Evolutionary conservation across 2,329 filamentous ascomycete species (phyloP), one percentile per base, ranked within the genome.

Genomic region (Juglanconis juglandina): DNA sequence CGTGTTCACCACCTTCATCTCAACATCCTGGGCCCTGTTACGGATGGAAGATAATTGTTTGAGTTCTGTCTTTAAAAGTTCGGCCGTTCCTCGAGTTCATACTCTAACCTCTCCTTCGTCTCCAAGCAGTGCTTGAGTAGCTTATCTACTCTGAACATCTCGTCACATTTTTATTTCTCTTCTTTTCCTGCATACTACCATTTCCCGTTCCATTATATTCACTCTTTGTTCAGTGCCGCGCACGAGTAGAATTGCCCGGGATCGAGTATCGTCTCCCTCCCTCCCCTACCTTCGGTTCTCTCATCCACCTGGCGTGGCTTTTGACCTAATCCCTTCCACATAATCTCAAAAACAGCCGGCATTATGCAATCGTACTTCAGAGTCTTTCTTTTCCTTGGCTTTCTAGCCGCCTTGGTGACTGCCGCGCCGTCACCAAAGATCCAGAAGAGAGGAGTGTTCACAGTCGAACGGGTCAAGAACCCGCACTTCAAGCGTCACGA

Each of bases 381-480:
- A 55, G 33, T 68, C 3, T 53, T 73, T 59, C 64, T 80, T 65
- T 67, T 83, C 61, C 68, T 82, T 64, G 75, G 79, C 70, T 71
- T 85, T 61, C 69, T 84, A 65, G 75, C 79, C 58, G 67, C 79
- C 47, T 67, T 80, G 49, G 76, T 75, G 59, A 70, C 82, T 46
- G 79, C 82, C 34, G 77, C 76, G 35, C 78, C 79, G 4, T 55
- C 58, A 14, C 51, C 60, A 64, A 70, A 65, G 70, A 67, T 82
- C 8, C 70, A 78, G 64, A 84, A 83, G 69, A 78, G 81, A 30
- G 61, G 61, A 41, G 85, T 84, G 7, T 90, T 89, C 76, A 84
- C 81, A 70, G 80, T 90, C 39, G 79, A 84, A 54, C 79, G 87
- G 41, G 75, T 83, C 51, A 73, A 77, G 55, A 87, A 86, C 66